Base-by-base conservation (phyloP, 352 stramenopile species). In the Plasmopara muralis region DNA sequence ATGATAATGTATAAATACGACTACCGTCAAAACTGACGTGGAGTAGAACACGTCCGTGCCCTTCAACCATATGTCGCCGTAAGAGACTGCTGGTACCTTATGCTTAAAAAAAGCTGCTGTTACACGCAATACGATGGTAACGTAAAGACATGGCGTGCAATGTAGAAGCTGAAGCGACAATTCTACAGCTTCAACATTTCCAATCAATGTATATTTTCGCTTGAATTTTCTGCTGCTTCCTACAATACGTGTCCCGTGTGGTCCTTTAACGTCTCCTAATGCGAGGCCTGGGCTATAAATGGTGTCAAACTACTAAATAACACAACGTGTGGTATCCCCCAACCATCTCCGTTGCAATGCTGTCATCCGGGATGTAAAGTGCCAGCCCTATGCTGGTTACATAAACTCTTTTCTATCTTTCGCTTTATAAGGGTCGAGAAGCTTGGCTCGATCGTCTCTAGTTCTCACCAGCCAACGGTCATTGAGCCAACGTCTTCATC, bases 401-500 rank as follows among this genome's bases (percentile, higher is more conserved):
- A 8, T 12, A 35, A 35, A 35, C 31, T 35, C 31, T 35, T 35
- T 8, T 34, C 34, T 44, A 43, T 45, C 30, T 60, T 42, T 43
- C 45, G 39, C 31, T 60, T 43, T 37, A 42, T 41, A 37, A 8
- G 20, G 20, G 6, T 53, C 50, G 0, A 53, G 52, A 41, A 60
- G 38, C 3, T 31, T 42, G 4, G 15, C 14, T 47, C 15, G 42
- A 20, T 20, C 12, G 7, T 12, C 5, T 31, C 18, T 1, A 5
- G 33, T 43, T 6, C 12, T 68, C 70, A 90, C 80, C 80, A 90
- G 1, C 80, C 80, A 55, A 90, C 80, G 1, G 80, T 90, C 64
- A 79, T 85, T 5, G 77, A 89, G 14, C 80, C 80, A 8, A 89
- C 73, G 34, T 89, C 79, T 41, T 89, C 80, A 46, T 85, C 81